Conservation (phyloP, 768 basidiomycete genomes). For the Suillus tomentosus region DNA sequence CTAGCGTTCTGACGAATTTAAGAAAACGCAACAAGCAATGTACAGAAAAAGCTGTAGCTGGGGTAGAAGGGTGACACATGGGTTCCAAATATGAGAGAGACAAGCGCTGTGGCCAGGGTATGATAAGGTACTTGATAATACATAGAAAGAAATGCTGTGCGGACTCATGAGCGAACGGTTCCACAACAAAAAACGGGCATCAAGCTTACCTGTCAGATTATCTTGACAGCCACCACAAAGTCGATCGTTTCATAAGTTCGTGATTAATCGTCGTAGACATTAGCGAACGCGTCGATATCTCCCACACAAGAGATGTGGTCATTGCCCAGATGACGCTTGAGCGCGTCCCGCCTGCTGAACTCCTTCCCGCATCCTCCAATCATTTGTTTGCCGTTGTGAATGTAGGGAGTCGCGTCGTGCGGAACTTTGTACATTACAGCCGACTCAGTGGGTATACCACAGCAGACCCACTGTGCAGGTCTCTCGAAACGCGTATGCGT, state of each 20-base stretch:
- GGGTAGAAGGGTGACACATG: not conserved
- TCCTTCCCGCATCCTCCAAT: constrained; percentile 40
- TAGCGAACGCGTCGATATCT: constrained; percentile 31
- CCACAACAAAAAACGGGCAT: not conserved
- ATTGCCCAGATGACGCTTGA: constrained; percentile 43
- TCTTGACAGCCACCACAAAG: not conserved
- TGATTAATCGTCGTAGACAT: constrained; percentile 24
- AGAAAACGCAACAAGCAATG: not conserved
- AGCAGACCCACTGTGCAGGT: constrained; percentile 41
- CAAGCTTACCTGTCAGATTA: not conserved
- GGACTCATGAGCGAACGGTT: not conserved
- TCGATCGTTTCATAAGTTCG: not conserved
- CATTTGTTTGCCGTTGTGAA: constrained; percentile 32
- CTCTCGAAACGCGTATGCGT: constrained; percentile 47
- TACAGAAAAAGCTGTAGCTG: not conserved
- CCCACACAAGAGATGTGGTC: constrained; percentile 37
- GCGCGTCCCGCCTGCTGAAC: constrained; percentile 41
- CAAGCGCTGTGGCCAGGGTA: not conserved
- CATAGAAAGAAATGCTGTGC: not conserved
- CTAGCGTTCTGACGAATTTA: not conserved
- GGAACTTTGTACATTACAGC: constrained; percentile 26
- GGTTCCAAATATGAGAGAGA: constrained; percentile 4
- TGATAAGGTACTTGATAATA: constrained; percentile 6
- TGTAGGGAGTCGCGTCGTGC: constrained; percentile 25
- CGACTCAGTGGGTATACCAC: constrained; percentile 33